Conservation (phyloP, 1,284 basidiomycete genomes). For the Leucoagaricus sp. region DNA sequence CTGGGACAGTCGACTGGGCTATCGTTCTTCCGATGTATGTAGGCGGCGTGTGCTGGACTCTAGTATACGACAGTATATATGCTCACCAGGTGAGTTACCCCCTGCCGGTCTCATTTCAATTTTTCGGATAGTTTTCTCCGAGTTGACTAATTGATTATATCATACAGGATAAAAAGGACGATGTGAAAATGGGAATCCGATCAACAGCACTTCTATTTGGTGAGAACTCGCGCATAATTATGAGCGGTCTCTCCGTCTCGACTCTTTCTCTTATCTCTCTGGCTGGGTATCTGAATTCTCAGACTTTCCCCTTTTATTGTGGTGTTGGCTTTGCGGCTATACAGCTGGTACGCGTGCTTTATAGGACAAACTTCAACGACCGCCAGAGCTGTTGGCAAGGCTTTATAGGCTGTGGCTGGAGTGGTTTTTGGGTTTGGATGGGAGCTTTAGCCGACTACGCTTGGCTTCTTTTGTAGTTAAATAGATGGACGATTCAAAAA, state of each 20-base stretch:
- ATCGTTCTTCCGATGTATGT: constrained; percentile 89
- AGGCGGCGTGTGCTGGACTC: constrained; percentile 90
- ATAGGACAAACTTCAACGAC: constrained; percentile 75
- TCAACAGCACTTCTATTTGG: constrained; percentile 94
- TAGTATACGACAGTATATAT: constrained; percentile 98
- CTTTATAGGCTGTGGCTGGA: constrained; percentile 87
- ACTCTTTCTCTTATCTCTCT: constrained; percentile 78
- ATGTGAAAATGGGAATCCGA: constrained; percentile 86
- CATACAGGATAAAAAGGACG: constrained; percentile 92
- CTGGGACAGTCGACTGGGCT: constrained; percentile 80
- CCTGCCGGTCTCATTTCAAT: constrained; percentile 7
- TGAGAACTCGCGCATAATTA: constrained; percentile 73
- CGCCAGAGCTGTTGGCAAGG: constrained; percentile 91
- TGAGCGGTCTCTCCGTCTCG: constrained; percentile 73
- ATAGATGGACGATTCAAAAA: constrained; percentile 5
- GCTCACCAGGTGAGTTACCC: constrained; percentile 81
- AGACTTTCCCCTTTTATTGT: constrained; percentile 80
- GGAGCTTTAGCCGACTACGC: constrained; percentile 83
- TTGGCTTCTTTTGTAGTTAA: constrained; percentile 28
- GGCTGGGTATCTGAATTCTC: constrained; percentile 78
- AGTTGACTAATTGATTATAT: neutral
- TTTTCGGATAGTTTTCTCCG: neutral
- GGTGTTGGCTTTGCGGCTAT: constrained; percentile 73
- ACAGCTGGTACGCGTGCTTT: constrained; percentile 85
- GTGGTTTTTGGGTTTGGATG: constrained; percentile 88